Base-by-base conservation (phyloP, 768 basidiomycete genomes). In the Podaxis sp. region DNA sequence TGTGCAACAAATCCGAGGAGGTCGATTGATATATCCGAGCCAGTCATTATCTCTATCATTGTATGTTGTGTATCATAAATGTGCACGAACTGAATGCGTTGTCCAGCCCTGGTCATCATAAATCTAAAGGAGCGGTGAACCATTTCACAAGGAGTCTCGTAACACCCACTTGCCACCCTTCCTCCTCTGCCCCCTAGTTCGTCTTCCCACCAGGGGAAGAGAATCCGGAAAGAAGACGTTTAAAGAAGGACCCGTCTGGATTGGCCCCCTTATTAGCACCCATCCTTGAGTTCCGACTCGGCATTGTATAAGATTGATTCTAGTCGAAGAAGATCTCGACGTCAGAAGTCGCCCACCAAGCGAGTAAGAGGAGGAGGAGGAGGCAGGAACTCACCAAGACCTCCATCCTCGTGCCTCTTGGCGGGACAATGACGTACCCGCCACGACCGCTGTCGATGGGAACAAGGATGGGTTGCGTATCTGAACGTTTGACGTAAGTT, bases 331-430 rank as follows among this genome's bases (percentile, higher is more conserved):
- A 36, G 25, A 13, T 36, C 2, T 36, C 52, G 25, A 54, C 40
- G 33, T 61, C 43, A 61, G 53, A 55, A 22, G 60, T 38, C 13
- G 27, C 27, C 60, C 60, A 61, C 43, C 60, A 61, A 7, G 52
- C 38, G 9, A 61, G 60, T 7, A 61, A 33, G 53, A 55, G 36
- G 17, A 61, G 41, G 59, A 60, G 59, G 59, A 61, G 53, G 60
- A 61, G 52, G 60, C 41, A 61, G 43, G 33, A 55, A 55, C 52
- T 61, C 53, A 61, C 53, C 53, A 54, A 24, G 3, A 55, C 60
- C 53, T 61, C 60, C 60, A 61, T 47, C 60, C 53, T 61, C 43
- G 40, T 61, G 33, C 60, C 52, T 46, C 7, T 47, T 22, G 53
- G 52, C 27, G 60, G 60, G n/a, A 61, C 27, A 25, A 61, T 55